phyloP scores from a whole-genome alignment of 2,329 filamentous ascomycete species.

The Botrytis paeoniae region DNA sequence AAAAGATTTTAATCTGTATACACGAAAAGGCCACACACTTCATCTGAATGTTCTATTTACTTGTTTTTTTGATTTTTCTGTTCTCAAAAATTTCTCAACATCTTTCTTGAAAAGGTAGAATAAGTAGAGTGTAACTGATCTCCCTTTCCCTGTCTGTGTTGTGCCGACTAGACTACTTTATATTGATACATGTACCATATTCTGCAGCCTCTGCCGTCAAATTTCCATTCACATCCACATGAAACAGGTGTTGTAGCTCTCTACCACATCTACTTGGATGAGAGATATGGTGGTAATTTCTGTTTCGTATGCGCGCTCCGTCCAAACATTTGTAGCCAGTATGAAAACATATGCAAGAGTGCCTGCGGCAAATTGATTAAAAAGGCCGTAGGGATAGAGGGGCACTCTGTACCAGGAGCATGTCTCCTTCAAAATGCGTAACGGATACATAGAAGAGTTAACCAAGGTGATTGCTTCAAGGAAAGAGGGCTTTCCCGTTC shows the following conservation, averaged over 20 bases:
- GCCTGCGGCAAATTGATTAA: constrained; percentile 31
- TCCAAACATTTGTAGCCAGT: constrained; percentile 20
- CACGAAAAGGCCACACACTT: constrained; percentile 6
- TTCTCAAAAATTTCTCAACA: constrained; percentile 18
- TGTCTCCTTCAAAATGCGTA: constrained; percentile 29
- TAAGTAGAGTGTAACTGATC: constrained; percentile 12
- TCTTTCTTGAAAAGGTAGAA: neutral
- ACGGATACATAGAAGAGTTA: constrained; percentile 27
- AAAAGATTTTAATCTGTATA: neutral
- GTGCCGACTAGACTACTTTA: constrained; percentile 10
- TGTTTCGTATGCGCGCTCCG: constrained; percentile 7
- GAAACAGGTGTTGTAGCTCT: constrained; percentile 21
- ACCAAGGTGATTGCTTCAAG: constrained; percentile 34
- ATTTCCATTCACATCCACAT: constrained; percentile 33
- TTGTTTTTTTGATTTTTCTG: neutral
- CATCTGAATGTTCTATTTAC: constrained; percentile 6
- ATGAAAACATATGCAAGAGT: constrained; percentile 33
- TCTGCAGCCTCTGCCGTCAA: constrained; percentile 28
- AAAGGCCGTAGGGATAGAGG: constrained; percentile 31
- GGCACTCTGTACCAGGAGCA: constrained; percentile 30
- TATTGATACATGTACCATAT: constrained; percentile 22
- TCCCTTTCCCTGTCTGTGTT: constrained; percentile 4
- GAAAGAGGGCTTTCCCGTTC: constrained; percentile 32
- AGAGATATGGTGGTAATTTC: constrained; percentile 3
- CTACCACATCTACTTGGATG: constrained; percentile 11